Conservation (phyloP, 1,139 yeast genomes). For the Protomyces macrosporus region DNA sequence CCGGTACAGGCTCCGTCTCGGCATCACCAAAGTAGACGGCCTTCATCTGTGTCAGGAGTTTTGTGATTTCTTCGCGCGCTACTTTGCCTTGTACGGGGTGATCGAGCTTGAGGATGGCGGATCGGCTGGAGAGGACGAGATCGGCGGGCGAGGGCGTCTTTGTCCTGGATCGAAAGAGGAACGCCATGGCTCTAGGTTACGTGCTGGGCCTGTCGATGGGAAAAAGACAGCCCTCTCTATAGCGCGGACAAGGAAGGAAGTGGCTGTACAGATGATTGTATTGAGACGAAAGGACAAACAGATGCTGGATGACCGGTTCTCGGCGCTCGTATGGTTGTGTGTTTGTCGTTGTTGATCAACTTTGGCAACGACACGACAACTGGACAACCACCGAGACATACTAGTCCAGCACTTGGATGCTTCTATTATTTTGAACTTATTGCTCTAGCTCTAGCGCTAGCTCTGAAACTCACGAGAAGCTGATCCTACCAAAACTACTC, state of each 20-base stretch:
- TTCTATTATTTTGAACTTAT: no score
- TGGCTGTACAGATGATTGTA: no score
- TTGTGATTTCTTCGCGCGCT: slow-evolving; percentile 69
- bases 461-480: no score
- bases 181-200: slow-evolving; percentile 1
- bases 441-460: no score
- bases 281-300: no score
- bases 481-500: no score
- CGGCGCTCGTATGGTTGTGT: not conserved
- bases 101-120: slow-evolving; percentile 5
- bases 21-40: slow-evolving; percentile 71
- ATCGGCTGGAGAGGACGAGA: slow-evolving; percentile 9
- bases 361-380: not conserved
- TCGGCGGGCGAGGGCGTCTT: slow-evolving; percentile 15
- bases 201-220: no score
- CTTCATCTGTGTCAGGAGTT: slow-evolving; percentile 63
- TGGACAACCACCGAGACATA: no score
- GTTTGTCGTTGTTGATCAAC: not conserved
- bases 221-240: no score
- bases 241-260: no score
- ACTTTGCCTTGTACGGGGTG: slow-evolving; percentile 5
- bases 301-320: no score
- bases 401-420: no score
- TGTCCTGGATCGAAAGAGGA: slow-evolving; percentile 20
- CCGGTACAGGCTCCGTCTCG: slow-evolving; percentile 40